Evolutionary conservation across 257 asterid genomes (phyloP).

Genomic region (Lycium barbarum): DNA sequence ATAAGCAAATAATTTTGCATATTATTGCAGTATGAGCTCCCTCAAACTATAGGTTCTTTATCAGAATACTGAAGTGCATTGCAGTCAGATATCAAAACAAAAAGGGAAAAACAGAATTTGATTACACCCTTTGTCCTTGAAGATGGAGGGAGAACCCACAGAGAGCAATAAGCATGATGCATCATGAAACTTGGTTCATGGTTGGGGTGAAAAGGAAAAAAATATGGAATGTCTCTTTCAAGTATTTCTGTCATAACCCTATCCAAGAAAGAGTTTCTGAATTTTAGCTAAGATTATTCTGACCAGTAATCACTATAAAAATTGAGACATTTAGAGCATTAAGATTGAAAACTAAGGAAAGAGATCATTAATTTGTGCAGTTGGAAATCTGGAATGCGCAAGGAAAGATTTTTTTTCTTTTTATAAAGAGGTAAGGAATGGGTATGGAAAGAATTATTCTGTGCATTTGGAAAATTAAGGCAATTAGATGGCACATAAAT

Average conservation of each 20-base stretch:
- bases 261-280: background rate
- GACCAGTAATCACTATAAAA: background rate
- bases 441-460: background rate
- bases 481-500: constrained; percentile 13
- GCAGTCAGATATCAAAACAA: background rate
- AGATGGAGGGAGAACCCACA: background rate
- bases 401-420: background rate
- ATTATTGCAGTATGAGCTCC: constrained; percentile 22
- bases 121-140: background rate
- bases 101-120: background rate
- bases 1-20: background rate
- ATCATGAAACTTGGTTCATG: constrained; percentile 17
- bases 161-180: constrained; percentile 6
- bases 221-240: background rate
- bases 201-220: background rate
- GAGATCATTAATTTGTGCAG: background rate
- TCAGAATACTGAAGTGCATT: background rate
- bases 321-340: background rate
- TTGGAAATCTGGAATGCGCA: background rate
- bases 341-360: background rate
- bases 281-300: background rate
- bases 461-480: background rate
- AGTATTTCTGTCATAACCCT: background rate
- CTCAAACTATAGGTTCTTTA: constrained; percentile 5
- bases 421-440: background rate